Base-by-base conservation (phyloP, 805 yeast species). In the Helenozyma rhizophorensis region DNA sequence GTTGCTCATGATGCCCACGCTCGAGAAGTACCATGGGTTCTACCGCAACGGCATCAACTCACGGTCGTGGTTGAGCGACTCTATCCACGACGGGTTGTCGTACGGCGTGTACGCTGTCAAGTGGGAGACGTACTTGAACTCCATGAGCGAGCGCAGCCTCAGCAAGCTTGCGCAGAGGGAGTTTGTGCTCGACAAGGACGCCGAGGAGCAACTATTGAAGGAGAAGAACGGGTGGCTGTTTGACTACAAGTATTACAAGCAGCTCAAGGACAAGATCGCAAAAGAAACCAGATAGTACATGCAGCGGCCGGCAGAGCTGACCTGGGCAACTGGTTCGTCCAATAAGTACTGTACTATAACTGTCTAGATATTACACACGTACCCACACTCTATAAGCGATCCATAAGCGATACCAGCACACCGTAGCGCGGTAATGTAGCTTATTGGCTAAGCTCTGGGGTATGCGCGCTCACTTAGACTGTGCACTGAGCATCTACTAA, bases 71-170 rank as follows among this genome's bases (percentile, higher is more conserved):
- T 51, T 54, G 2, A 50, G 46, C 17, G 50, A 34, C 11, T 27
- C 46, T 14, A 40, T 67, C 9, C 98, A 90, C 53, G 86, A 83
- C 51, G 98, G 98, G 1, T 70, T 79, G 27, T 82, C 95, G 24
- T 67, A 71, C 35, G 78, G 81, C 4, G 63, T 93, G 2, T 74
- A 72, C 42, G 64, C 60, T 30, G 78, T 78, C 27, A 63, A 65
- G 44, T 74, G 77, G 77, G 72, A 59, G 42, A 39, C 35, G 43
- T 52, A 33, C n/a, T 58, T 57, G 4, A 45, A 52, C 17, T 58
- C 57, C 34, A 44, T 53, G 19, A 41, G 47, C 16, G 68, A 61
- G 29, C 47, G 53, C 23, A 40, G 47, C 14, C 34, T 63, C 11
- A 52, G 49, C 42, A 65, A 62, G 34, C 35, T 47, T 25, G 54